Percentiles rank a stretch among this genome's conserved stretches.
Evolutionary conservation across 306 rosid genomes (phyloP).

Genomic region (Abrus pulchellus): DNA sequence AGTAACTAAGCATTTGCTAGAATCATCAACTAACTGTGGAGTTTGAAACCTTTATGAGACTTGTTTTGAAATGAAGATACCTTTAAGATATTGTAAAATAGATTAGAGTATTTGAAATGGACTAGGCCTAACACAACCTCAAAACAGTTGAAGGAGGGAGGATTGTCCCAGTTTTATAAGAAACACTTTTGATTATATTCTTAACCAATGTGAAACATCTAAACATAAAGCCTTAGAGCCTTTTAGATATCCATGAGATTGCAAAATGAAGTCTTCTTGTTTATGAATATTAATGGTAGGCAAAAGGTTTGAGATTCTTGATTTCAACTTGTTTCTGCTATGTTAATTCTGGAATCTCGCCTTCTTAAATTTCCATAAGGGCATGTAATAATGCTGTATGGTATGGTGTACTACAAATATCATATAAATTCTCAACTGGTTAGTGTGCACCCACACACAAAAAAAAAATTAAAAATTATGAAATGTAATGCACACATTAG

Average conservation of each 20-base stretch:
- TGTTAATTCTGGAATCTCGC: slow-evolving; percentile 8
- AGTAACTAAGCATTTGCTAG: slow-evolving; percentile 18
- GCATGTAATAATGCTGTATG: slow-evolving; percentile 11
- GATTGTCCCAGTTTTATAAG: not conserved
- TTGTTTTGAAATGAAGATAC: slow-evolving; percentile 40
- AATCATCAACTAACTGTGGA: slow-evolving; percentile 27
- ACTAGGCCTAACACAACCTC: not conserved
- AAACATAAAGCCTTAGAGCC: slow-evolving; percentile 8
- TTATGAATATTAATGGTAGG: slow-evolving; percentile 18
- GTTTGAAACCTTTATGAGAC: slow-evolving; percentile 39
- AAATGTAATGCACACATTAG: slow-evolving; percentile 40
- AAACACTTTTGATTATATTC: not conserved
- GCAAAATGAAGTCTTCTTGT: not conserved
- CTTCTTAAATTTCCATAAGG: slow-evolving; percentile 33
- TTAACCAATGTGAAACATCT: not conserved
- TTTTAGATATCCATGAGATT: slow-evolving; percentile 21
- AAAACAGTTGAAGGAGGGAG: not conserved
- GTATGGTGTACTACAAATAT: slow-evolving; percentile 26
- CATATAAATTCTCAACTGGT: slow-evolving; percentile 31
- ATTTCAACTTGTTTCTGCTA: slow-evolving; percentile 37
- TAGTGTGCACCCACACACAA: not conserved
- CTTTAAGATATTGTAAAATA: slow-evolving; percentile 27
- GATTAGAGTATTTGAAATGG: not conserved
- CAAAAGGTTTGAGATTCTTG: slow-evolving; percentile 12
- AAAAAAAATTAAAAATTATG: slow-evolving; percentile 26